Percentiles rank a stretch among this genome's conserved stretches.
Evolutionary conservation across 306 rosid genomes (phyloP).

Genomic region (Cotoneaster glaucophyllus): DNA sequence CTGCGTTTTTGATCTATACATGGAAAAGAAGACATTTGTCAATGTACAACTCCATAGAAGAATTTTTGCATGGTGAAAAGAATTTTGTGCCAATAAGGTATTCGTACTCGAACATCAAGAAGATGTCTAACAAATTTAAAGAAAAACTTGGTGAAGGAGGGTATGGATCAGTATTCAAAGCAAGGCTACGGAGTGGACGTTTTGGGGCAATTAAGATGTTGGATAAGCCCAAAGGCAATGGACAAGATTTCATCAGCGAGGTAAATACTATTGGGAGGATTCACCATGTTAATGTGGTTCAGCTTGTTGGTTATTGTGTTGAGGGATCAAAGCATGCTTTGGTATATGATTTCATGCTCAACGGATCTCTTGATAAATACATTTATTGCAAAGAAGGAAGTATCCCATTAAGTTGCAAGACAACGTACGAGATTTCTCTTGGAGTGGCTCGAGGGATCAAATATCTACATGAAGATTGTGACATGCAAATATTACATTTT

Average conservation of each 20-base stretch:
- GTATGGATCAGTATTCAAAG: not conserved
- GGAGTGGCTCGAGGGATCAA: not conserved
- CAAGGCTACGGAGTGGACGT: not conserved
- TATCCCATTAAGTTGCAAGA: not conserved
- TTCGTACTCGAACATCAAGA: not conserved
- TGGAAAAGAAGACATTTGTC: not conserved
- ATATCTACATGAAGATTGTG: not conserved
- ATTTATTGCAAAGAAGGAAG: not conserved
- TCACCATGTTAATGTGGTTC: constrained; percentile 1
- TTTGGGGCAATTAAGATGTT: not conserved
- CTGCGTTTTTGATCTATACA: not conserved
- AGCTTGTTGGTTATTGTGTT: not conserved
- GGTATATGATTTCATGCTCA: not conserved
- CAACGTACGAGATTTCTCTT: not conserved
- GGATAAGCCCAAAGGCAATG: not conserved
- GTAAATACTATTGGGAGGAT: not conserved
- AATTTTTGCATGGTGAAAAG: not conserved
- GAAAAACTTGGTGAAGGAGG: not conserved
- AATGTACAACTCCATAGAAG: not conserved
- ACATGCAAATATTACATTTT: constrained; percentile 4
- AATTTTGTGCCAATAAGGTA: not conserved
- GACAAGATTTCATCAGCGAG: not conserved
- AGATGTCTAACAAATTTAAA: not conserved
- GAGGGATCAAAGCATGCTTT: not conserved
- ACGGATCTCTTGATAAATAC: not conserved